Percentiles rank a stretch among this genome's conserved stretches.
phyloP scores from a whole-genome alignment of 805 yeast genomes.

The Clavispora vitiphila region DNA sequence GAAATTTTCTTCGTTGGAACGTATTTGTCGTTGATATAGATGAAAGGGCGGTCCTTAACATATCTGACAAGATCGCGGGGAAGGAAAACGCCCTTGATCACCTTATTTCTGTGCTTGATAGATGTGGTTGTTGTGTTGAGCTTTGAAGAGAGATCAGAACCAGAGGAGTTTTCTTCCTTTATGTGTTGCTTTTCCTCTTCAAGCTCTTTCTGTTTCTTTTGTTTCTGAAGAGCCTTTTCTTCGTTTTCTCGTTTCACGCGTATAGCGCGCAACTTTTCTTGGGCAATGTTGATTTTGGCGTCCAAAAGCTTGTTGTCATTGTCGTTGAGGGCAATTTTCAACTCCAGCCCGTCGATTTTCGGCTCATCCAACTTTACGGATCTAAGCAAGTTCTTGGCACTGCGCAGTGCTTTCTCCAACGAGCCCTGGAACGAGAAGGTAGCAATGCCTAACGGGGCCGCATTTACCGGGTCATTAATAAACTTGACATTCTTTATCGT shows the following conservation, averaged over 20 bases:
- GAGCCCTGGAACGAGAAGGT: conserved; percentile 56
- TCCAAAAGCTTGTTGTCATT: conserved; percentile 34
- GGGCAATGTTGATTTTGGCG: conserved; percentile 25
- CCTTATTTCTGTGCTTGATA: conserved; percentile 24
- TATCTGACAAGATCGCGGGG: conserved; percentile 46
- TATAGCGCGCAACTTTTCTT: conserved; percentile 21
- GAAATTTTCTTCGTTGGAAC: conserved; percentile 45
- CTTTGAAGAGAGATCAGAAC: conserved; percentile 2
- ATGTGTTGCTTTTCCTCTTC: conserved; percentile 3
- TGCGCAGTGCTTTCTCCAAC: conserved; percentile 39
- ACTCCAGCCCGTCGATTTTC: conserved; percentile 47
- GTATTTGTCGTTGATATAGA: conserved; percentile 49
- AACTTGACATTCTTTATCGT: conserved; percentile 51
- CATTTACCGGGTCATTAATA: conserved; percentile 67
- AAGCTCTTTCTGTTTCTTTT: conserved; percentile 7
- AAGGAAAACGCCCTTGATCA: conserved; percentile 32
- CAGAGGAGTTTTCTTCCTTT: too few species aligned
- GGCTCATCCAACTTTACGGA: conserved; percentile 23
- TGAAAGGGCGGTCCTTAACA: conserved; percentile 53
- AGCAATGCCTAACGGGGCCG: conserved; percentile 73
- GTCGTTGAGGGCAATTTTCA: conserved; percentile 52
- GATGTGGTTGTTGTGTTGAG: conserved; percentile 32
- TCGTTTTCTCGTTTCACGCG: conserved; percentile 26
- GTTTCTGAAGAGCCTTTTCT: conserved; percentile 23
- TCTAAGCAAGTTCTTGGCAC: conserved; percentile 29